phyloP scores from a whole-genome alignment of 345 rosid species.

The Brassica rapa region DNA sequence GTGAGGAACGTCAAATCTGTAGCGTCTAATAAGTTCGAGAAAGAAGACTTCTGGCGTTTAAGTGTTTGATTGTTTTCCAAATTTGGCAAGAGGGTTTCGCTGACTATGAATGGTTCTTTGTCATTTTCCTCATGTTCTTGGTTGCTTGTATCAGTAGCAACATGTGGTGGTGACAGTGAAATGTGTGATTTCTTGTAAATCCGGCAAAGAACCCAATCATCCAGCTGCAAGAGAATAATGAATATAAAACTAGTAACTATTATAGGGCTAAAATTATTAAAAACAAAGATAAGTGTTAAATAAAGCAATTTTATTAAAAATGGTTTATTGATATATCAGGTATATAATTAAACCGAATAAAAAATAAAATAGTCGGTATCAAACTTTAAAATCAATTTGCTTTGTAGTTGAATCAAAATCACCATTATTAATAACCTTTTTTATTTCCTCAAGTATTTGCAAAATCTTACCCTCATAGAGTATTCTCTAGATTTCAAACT shows the following conservation, averaged over 20 bases:
- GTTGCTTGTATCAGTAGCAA: slow-evolving; percentile 44
- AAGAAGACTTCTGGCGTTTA: slow-evolving; percentile 63
- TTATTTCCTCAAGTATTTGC: not conserved
- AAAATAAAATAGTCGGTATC: not conserved
- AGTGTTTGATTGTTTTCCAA: slow-evolving; percentile 42
- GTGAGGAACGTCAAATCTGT: slow-evolving; percentile 67
- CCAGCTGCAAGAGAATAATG: slow-evolving; percentile 53
- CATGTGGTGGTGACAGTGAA: slow-evolving; percentile 44
- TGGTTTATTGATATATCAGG: not conserved
- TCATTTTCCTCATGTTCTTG: slow-evolving; percentile 70
- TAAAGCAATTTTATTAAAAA: not conserved
- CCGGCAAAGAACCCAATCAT: slow-evolving; percentile 99
- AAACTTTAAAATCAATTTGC: not conserved
- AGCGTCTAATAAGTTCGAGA: slow-evolving; percentile 76
- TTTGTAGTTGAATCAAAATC: not conserved
- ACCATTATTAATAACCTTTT: not conserved
- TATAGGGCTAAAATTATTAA: not conserved
- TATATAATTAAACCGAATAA: not conserved
- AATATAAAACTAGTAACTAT: not conserved
- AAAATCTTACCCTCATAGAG: slow-evolving; percentile 84
- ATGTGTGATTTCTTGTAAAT: slow-evolving; percentile 78
- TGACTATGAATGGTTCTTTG: slow-evolving; percentile 26
- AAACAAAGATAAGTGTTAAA: not conserved
- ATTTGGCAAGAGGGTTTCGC: slow-evolving; percentile 39
- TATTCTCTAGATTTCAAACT: slow-evolving; percentile 59